A percentile compares a stretch with the other conserved stretches of the same genome.
Conservation (phyloP, 202 grass and related monocot species). For the Carex arenaria region DNA sequence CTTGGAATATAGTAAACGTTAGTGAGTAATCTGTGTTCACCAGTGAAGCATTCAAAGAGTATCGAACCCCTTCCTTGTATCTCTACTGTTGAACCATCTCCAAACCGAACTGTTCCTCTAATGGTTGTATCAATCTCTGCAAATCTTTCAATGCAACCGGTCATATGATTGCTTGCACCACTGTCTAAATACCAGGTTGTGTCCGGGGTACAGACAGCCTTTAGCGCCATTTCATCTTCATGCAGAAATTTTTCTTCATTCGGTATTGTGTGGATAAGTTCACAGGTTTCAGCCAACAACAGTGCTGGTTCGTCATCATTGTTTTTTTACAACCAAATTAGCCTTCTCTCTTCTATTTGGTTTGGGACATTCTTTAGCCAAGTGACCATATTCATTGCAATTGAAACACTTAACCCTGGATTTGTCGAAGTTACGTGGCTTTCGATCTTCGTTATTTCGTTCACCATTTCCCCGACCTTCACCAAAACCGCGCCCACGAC, state of each 20-base stretch:
- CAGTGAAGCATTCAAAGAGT: no score
- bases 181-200: neutral
- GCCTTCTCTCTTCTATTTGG: neutral
- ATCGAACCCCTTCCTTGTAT: no score
- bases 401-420: neutral
- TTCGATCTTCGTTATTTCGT: neutral
- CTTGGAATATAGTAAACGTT: no score
- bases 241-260: neutral
- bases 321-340: neutral
- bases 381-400: neutral
- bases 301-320: neutral
- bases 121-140: neutral
- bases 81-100: no score
- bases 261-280: neutral
- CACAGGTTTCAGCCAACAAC: neutral
- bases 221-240: neutral
- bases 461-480: no score
- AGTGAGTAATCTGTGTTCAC: no score
- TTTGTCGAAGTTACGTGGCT: neutral
- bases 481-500: no score
- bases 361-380: neutral
- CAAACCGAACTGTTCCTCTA: neutral
- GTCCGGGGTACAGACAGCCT: neutral
- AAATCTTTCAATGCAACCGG: neutral
- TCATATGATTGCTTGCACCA: neutral